phyloP scores from a whole-genome alignment of 331 rosid genomes.

The Erythrophleum ivorense region DNA sequence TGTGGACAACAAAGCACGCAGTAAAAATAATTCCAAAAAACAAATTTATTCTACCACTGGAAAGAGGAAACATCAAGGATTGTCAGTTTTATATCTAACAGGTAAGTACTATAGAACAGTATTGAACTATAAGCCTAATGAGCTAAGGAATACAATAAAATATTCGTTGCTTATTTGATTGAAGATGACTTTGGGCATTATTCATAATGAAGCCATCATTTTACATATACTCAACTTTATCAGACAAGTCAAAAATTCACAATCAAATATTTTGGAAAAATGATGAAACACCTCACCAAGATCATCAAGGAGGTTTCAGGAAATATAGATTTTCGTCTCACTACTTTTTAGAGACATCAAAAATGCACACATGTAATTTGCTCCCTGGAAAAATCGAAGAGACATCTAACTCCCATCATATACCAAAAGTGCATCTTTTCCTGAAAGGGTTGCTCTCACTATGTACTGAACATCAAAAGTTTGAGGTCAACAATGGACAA shows the following conservation, averaged over 20 bases:
- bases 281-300: neutral
- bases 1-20: neutral
- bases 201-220: neutral
- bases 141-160: neutral
- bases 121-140: neutral
- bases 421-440: neutral
- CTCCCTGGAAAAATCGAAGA: neutral
- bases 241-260: neutral
- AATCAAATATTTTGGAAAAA: neutral
- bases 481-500: neutral
- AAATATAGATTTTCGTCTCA: neutral
- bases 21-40: neutral
- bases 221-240: neutral
- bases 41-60: neutral
- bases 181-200: neutral
- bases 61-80: slow-evolving; percentile 12
- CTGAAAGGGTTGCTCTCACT: neutral
- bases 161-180: neutral
- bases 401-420: neutral
- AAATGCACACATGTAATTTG: neutral
- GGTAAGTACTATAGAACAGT: neutral
- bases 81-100: neutral
- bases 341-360: neutral
- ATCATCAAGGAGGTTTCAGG: slow-evolving; percentile 8
- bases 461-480: neutral